Percentiles rank a stretch among this genome's conserved stretches.
Conservation (phyloP, 1,284 basidiomycete genomes). For the Apiotrichum veenhuisii region DNA sequence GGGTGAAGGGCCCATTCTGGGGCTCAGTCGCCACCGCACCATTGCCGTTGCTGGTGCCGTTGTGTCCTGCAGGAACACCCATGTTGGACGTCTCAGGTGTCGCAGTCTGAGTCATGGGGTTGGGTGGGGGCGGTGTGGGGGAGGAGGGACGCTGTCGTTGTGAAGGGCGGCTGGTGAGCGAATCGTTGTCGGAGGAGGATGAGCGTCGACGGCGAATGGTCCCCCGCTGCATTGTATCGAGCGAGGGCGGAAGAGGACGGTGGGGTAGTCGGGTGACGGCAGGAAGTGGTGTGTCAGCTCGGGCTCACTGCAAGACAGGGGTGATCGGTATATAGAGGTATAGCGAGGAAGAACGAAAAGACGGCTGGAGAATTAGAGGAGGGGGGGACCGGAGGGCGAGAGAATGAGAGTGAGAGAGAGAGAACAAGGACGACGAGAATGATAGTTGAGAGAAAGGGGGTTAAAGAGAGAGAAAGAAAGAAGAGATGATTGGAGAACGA, state of each 20-base stretch:
- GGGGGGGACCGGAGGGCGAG: not conserved
- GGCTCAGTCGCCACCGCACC: not conserved
- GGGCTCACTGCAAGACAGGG: not conserved
- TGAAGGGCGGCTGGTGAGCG: not conserved
- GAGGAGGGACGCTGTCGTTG: not conserved
- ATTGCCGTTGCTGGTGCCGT: slow-evolving; percentile 12
- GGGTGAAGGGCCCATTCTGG: slow-evolving; percentile 3
- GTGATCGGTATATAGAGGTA: not conserved
- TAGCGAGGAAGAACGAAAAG: too few species aligned
- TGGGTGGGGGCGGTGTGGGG: not conserved
- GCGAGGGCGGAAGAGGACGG: slow-evolving; percentile 7
- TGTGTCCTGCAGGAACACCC: slow-evolving; percentile 7
- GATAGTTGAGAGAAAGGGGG: too few species aligned
- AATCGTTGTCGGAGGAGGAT: slow-evolving; percentile 8
- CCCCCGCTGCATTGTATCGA: slow-evolving; percentile 17
- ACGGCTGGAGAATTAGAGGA: not conserved
- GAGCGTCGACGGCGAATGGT: slow-evolving; percentile 15
- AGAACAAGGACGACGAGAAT: not conserved
- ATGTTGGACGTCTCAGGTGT: slow-evolving; percentile 3
- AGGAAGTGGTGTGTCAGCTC: slow-evolving; percentile 5
- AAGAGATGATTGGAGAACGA: not conserved
- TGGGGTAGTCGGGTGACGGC: not conserved
- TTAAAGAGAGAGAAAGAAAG: not conserved
- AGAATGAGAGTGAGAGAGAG: not conserved
- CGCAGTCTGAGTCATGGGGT: not conserved